phyloP scores from a whole-genome alignment of 768 basidiomycete genomes.

The Pleurotus tuoliensis region DNA sequence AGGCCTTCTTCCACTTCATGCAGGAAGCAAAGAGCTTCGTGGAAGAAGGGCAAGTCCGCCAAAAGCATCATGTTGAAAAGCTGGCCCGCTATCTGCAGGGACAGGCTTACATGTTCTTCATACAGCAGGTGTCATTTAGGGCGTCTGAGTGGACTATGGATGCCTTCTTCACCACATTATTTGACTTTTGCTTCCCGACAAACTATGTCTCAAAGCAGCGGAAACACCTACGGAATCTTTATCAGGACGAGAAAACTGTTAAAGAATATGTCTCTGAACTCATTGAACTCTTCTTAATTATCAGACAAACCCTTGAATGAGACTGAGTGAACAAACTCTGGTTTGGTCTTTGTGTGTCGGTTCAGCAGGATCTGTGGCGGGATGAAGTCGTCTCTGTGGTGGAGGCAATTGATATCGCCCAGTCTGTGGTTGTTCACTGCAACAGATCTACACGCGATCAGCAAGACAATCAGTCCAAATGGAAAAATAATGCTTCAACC shows the following conservation, averaged over 20 bases:
- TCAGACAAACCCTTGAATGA: too few species aligned
- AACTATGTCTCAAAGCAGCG: slow-evolving; percentile 13
- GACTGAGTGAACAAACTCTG: too few species aligned
- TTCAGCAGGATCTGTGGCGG: too few species aligned
- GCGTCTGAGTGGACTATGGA: slow-evolving; percentile 21
- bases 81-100: slow-evolving; percentile 25
- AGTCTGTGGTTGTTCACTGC: too few species aligned
- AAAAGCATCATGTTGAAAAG: slow-evolving; percentile 13
- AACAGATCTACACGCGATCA: too few species aligned
- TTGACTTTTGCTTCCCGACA: slow-evolving; percentile 32
- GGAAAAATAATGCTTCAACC: too few species aligned
- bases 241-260: slow-evolving; percentile 23
- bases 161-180: slow-evolving; percentile 27
- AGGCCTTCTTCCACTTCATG: slow-evolving; percentile 21
- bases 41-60: slow-evolving; percentile 13
- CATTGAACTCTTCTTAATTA: slow-evolving; percentile 15
- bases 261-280: slow-evolving; percentile 29
- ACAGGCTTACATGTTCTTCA: slow-evolving; percentile 28
- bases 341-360: too few species aligned
- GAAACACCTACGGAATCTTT: slow-evolving; percentile 14
- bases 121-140: slow-evolving; percentile 19
- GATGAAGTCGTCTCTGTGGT: too few species aligned
- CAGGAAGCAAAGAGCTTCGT: slow-evolving; percentile 20
- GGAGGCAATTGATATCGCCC: too few species aligned
- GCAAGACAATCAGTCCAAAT: too few species aligned